Conservation (phyloP, 2,329 filamentous ascomycete genomes). For the Fonsecaea nubica region DNA sequence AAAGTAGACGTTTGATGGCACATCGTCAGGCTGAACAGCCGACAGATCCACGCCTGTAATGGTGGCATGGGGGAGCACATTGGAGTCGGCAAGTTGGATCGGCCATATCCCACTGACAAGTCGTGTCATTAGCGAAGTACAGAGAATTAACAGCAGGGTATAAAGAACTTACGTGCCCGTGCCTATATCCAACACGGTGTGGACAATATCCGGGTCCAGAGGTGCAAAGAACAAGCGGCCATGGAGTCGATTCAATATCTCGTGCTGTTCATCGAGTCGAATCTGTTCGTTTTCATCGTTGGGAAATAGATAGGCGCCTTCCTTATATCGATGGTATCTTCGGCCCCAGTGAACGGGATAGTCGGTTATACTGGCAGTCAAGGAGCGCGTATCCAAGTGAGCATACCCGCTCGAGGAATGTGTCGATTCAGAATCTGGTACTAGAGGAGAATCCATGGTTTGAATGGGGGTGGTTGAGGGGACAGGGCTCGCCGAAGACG, state of each 20-base stretch:
- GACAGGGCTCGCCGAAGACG: constrained; percentile 4
- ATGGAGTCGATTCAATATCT: constrained; percentile 58
- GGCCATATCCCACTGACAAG: constrained; percentile 44
- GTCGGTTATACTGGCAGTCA: constrained; percentile 52
- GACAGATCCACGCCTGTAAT: constrained; percentile 71
- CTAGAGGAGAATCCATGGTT: constrained; percentile 33
- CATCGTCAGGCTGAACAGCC: constrained; percentile 68
- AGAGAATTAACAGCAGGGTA: not conserved
- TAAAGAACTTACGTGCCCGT: constrained; percentile 56
- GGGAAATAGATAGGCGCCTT: constrained; percentile 55
- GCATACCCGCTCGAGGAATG: constrained; percentile 27
- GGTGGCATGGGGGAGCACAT: constrained; percentile 62
- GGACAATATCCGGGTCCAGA: constrained; percentile 47
- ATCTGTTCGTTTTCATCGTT: constrained; percentile 64
- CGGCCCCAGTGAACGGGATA: constrained; percentile 53
- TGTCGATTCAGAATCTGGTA: constrained; percentile 31
- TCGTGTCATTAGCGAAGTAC: not conserved
- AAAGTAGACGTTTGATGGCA: constrained; percentile 76
- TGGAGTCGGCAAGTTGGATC: constrained; percentile 64
- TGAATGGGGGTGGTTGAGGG: constrained; percentile 11
- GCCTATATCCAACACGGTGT: constrained; percentile 63
- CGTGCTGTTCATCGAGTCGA: constrained; percentile 62
- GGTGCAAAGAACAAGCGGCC: constrained; percentile 57
- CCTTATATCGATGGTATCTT: constrained; percentile 54
- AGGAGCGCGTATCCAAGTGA: constrained; percentile 48